Base-by-base conservation (phyloP, 2,329 filamentous ascomycete species). In the Aspergillus jensenii region DNA sequence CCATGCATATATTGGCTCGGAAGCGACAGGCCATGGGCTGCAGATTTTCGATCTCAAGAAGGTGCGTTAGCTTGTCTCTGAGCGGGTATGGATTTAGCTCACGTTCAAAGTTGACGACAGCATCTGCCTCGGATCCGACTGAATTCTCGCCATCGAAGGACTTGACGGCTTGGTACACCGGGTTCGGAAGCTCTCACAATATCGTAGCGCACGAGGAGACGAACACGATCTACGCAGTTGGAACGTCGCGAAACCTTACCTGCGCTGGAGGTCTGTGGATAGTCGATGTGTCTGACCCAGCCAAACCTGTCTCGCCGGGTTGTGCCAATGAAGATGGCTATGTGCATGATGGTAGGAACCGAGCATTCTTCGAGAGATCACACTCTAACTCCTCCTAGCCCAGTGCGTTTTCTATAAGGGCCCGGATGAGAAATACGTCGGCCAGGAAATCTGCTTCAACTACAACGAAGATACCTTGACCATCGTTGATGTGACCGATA, bases 41-140 rank as follows among this genome's bases (percentile, higher is more conserved):
- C 62, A 62, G 49, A 56, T 64, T 15, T 64, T 64, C 37, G 62
- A 64, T 47, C 52, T 64, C 45, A 62, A 58, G 23, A 64, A 62
- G 62, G 62, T 64, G 23, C 6, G 52, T 23, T 35, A 40, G 27
- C 50, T 11, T 39, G 4, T 11, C 9, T 6, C 21, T 3, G 11
- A 19, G 14, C 15, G 17, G 23, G 15, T 12, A 15, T 3, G 15
- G 31, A n/a, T 15, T 6, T 31, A 31, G 35, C 14, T 39, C 37
- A 49, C 25, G 3, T 6, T 11, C 33, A 17, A 37, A 41, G 44
- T 27, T 62, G 43, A 56, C 44, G 3, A 12, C 33, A 17, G 21
- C 21, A 12, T 21, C 41, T 27, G 56, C 52, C 52, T 53, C 7
- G 21, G 37, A 40, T 2, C 62, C 62, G 25, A 59, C 53, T 2